These are phyloP conservation scores for Eucalyptus viminalis DNA, from an alignment of 345 rosid species.

Conservation along the genomic window DNA sequence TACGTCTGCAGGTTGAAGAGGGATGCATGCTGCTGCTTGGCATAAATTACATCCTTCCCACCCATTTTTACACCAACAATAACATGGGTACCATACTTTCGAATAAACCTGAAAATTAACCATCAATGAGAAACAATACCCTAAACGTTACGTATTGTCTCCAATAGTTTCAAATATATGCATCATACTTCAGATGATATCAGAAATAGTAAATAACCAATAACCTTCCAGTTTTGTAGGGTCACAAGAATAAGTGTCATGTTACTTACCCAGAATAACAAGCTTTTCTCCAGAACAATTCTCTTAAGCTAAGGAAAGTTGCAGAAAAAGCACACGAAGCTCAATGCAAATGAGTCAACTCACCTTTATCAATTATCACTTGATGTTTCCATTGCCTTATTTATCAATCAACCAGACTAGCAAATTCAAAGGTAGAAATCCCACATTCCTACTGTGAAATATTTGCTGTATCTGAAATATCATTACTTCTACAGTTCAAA, in stretches of 20 bases:
- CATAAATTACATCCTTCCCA: conserved; percentile 33
- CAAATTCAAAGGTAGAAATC: not conserved
- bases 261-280: not conserved
- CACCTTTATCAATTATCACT: not conserved
- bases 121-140: not conserved
- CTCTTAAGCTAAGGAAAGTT: not conserved
- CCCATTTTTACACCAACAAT: conserved; percentile 42
- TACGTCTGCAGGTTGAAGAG: conserved; percentile 22
- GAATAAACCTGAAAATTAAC: conserved; percentile 20
- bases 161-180: not conserved
- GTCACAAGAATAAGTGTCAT: not conserved
- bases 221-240: not conserved
- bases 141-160: not conserved
- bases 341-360: not conserved
- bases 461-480: not conserved
- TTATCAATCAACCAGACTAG: not conserved
- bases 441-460: not conserved
- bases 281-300: not conserved
- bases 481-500: not conserved
- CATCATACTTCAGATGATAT: not conserved
- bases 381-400: not conserved
- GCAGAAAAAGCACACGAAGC: not conserved
- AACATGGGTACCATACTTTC: conserved; percentile 33
- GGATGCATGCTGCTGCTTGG: conserved; percentile 38
- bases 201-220: not conserved